A percentile compares a stretch with the other conserved stretches of the same genome.
phyloP scores from a whole-genome alignment of 768 basidiomycete species.

The Pleurotus platypus region DNA sequence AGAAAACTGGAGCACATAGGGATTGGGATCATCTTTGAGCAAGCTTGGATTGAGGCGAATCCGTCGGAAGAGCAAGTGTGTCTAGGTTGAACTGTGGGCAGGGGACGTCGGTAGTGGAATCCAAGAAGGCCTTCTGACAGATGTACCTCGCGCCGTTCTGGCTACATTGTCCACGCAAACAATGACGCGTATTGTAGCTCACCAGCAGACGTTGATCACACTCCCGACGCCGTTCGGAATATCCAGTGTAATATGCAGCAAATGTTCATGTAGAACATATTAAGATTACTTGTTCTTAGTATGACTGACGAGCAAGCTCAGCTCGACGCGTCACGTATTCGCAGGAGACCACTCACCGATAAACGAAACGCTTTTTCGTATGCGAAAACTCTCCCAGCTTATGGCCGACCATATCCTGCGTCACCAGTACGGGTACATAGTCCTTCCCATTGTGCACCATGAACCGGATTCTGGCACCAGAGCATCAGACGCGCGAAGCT shows the following conservation, averaged over 20 bases:
- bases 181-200: too few species aligned
- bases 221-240: too few species aligned
- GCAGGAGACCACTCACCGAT: constrained; percentile 59
- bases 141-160: too few species aligned
- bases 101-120: too few species aligned
- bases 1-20: background rate
- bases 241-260: too few species aligned
- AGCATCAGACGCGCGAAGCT: background rate
- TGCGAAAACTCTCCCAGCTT: constrained; percentile 94
- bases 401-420: constrained; percentile 98
- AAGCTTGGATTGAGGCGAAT: background rate
- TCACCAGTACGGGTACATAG: constrained; percentile 80
- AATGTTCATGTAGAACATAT: too few species aligned
- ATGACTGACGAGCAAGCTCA: background rate
- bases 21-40: background rate
- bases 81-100: background rate
- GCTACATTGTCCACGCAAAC: too few species aligned
- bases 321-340: background rate
- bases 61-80: background rate
- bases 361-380: constrained; percentile 84
- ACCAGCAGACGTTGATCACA: too few species aligned
- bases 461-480: constrained; percentile 64
- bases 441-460: constrained; percentile 94
- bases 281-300: constrained; percentile 6
- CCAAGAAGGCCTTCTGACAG: too few species aligned